Evolutionary conservation across 1,284 basidiomycete genomes (phyloP), one percentile per base, ranked within the genome.

Genomic region (Fistulinella cinereoalba): DNA sequence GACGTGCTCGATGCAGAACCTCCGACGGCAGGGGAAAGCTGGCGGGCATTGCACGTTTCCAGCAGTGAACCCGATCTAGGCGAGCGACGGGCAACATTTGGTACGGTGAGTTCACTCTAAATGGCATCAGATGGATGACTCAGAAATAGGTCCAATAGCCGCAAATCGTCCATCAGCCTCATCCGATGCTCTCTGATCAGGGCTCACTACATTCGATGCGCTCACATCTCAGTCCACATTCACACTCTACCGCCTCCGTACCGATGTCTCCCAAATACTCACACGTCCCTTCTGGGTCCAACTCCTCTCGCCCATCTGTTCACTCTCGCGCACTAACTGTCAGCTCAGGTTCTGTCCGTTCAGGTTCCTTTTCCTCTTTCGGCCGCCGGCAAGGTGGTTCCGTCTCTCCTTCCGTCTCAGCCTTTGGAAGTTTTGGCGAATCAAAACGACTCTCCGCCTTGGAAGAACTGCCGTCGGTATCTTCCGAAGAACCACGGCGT

Each of bases 1-100:
- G 81, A 85, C 56, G 58, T 83, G 6, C 65, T 84, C 11, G 84
- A 86, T 48, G 80, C 84, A 27, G 79, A 72, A 22, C 84, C 83
- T 6, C 83, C 83, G 2, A 57, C 56, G 44, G 77, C 83, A 24
- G 70, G 71, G 15, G 75, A 75, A 44, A 66, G 71, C 4, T 86
- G 83, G 84, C 70, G 76, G 47, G 68, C 68, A 11, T 65, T 85
- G 52, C 68, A 80, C n/a, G 61, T 36, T 52, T 57, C 33, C 6
- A 59, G 55, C 28, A 32, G 28, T 27, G 62, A 46, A 31, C 57
- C 59, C 15, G 44, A 56, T 33, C 51, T 60, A 28, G 60, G 66
- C 41, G 70, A 68, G 27, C 70, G 74, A 42, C 68, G 81, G 40
- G 75, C 74, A 22, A 82, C 80, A 6, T 84, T 83, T 62, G 83